Conservation (phyloP, 2,329 filamentous ascomycete species). For the Fusarium sarcochroum region DNA sequence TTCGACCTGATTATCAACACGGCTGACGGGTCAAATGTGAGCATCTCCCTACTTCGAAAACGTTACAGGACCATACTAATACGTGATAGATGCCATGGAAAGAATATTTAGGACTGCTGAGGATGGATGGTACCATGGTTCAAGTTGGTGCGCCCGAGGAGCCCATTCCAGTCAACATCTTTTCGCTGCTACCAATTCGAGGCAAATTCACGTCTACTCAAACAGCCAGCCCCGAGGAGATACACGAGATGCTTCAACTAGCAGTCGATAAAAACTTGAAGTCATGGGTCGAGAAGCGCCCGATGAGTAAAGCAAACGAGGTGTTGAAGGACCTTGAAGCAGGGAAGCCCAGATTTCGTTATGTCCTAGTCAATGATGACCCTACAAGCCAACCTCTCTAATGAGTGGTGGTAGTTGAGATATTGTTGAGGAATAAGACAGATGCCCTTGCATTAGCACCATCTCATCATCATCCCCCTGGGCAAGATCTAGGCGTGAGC, state of each 20-base stretch:
- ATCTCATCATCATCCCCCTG: no score
- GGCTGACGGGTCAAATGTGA: conserved; percentile 66
- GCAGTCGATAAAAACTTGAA: conserved; percentile 68
- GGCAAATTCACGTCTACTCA: conserved; percentile 49
- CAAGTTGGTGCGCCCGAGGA: conserved; percentile 71
- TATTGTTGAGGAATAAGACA: no score
- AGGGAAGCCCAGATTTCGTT: conserved; percentile 64
- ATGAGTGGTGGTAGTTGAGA: no score
- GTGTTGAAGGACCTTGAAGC: conserved; percentile 67
- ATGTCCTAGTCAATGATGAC: conserved; percentile 57
- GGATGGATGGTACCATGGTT: conserved; percentile 69
- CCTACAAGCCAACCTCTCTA: no score
- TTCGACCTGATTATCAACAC: conserved; percentile 82
- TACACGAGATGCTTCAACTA: conserved; percentile 70
- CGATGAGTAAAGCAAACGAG: conserved; percentile 69
- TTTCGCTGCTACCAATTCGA: conserved; percentile 29
- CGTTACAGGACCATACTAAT: neutral
- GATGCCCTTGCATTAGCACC: no score
- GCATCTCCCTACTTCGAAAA: neutral
- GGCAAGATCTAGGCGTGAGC: no score
- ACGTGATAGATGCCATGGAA: conserved; percentile 36
- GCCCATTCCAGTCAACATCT: conserved; percentile 34
- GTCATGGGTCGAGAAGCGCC: conserved; percentile 68
- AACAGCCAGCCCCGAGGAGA: conserved; percentile 63
- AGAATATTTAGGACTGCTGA: conserved; percentile 53